These are phyloP conservation scores for Stachybotrys echinatus DNA, from an alignment of 2,329 filamentous ascomycete species.

Conservation along the genomic window DNA sequence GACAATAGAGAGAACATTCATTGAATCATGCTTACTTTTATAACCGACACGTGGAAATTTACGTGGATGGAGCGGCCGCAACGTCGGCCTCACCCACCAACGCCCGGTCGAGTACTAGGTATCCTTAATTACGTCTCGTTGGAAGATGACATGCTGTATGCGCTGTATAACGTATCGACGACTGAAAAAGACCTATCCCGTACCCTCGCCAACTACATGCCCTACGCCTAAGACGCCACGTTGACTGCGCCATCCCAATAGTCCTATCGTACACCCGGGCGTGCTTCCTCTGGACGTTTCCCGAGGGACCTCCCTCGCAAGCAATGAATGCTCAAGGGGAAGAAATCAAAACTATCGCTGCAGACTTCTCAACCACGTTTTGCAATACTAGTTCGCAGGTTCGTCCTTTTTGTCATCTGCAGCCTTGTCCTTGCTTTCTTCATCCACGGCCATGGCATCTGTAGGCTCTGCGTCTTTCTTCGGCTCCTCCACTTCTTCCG, in stretches of 20 bases:
- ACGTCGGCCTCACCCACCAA: no score
- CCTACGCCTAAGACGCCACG: background rate
- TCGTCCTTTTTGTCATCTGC: conserved; percentile 16
- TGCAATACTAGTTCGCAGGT: background rate
- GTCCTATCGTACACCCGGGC: background rate
- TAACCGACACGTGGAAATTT: no score
- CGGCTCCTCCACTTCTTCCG: conserved; percentile 9
- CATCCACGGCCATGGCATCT: conserved; percentile 30
- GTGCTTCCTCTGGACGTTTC: no score
- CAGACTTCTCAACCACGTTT: background rate
- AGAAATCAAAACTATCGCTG: background rate
- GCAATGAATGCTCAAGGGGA: no score
- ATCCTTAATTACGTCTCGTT: no score
- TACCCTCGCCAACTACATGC: background rate
- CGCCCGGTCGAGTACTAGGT: no score
- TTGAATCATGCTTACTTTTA: no score
- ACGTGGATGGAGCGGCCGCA: no score
- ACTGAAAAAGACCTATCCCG: background rate
- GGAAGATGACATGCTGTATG: no score
- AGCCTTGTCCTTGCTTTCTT: conserved; percentile 19
- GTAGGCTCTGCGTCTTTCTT: conserved; percentile 9
- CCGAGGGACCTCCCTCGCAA: no score
- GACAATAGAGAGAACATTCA: no score
- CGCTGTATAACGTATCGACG: no score
- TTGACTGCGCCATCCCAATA: background rate